Conservation (phyloP, 768 basidiomycete genomes). For the Tephrocybe rancida region DNA sequence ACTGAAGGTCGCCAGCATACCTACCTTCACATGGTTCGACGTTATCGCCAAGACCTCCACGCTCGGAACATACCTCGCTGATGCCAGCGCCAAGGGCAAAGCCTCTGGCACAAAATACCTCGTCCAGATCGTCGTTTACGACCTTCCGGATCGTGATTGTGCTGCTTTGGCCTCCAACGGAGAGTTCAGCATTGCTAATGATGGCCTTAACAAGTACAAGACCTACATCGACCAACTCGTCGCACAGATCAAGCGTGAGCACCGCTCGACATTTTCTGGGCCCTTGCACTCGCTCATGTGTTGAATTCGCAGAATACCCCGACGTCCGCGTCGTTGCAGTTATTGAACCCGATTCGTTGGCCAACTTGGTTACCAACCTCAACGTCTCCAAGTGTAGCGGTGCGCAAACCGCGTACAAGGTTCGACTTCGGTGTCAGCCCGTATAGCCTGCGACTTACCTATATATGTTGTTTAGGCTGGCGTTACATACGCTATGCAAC, state of each 20-base stretch:
- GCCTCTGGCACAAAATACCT: conserved; percentile 49
- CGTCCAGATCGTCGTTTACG: conserved; percentile 57
- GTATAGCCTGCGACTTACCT: not conserved
- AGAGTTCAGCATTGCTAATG: conserved; percentile 61
- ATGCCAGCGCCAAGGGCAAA: conserved; percentile 47
- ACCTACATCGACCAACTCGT: conserved; percentile 66
- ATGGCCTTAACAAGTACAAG: conserved; percentile 56
- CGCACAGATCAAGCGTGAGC: conserved; percentile 54
- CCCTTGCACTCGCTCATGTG: too few species aligned
- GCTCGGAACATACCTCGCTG: conserved; percentile 59
- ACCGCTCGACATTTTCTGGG: too few species aligned
- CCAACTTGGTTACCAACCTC: conserved; percentile 71
- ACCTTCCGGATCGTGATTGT: conserved; percentile 69
- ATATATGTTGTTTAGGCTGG: conserved; percentile 33
- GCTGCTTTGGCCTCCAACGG: conserved; percentile 67
- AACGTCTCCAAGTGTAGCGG: conserved; percentile 56
- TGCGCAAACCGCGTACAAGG: conserved; percentile 57
- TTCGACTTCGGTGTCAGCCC: conserved; percentile 11
- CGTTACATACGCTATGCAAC: conserved; percentile 58
- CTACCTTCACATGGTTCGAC: conserved; percentile 68
- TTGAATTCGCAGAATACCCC: conserved; percentile 51
- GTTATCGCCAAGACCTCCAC: conserved; percentile 53
- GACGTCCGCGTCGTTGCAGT: conserved; percentile 65
- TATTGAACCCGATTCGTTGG: conserved; percentile 68
- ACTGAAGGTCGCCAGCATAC: conserved; percentile 53